Base-by-base conservation (phyloP, 129 eudicot species). In the Pseudognaphalium luteoalbum region DNA sequence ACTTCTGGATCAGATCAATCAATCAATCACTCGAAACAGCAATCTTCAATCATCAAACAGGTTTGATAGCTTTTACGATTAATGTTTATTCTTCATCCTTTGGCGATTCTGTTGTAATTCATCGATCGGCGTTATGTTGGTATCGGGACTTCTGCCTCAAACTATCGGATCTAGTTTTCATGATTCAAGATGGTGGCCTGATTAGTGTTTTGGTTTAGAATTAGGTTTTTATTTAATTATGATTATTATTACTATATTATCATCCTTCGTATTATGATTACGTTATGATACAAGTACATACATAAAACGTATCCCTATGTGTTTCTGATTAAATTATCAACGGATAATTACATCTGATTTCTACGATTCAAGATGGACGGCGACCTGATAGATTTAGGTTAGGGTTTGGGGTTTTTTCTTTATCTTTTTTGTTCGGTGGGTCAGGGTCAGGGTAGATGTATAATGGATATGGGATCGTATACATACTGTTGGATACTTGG, bases 101-200 rank as follows among this genome's bases (percentile, higher is more conserved):
- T 51, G 57, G 17, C n/a, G 7, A 34, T 34, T 34, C 39, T 4
- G 39, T 5, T 34, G 39, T 34, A 34, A 34, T 34, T 34, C 8
- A 57, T n/a, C 10, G 57, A 42, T 68, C 42, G 15, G 42, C 1
- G 42, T 16, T 60, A 60, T 35, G 66, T 15, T 56, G 59, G 56
- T 77, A 35, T 35, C 57, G 47, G 20, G 68, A 74, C 70, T n/a
- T 4, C 14, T 17, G 12, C 64, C 4, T n/a, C 44, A 34, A 8
- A 78, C 41, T 44, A 69, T 30, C 17, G 6, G 28, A 60, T 77
- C 41, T 77, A 25, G 3, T 73, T 73, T 21, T 73, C 21, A 58
- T 51, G 77, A 39, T 60, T 73, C 70, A 12, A 59, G 69, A 29
- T 16, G 75, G 75, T 57, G 29, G 58, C 19, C 58, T 20, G 15